Evolutionary conservation across 139 green algal genomes (phyloP).

Genomic region (Chlamydomonas eustigma): DNA sequence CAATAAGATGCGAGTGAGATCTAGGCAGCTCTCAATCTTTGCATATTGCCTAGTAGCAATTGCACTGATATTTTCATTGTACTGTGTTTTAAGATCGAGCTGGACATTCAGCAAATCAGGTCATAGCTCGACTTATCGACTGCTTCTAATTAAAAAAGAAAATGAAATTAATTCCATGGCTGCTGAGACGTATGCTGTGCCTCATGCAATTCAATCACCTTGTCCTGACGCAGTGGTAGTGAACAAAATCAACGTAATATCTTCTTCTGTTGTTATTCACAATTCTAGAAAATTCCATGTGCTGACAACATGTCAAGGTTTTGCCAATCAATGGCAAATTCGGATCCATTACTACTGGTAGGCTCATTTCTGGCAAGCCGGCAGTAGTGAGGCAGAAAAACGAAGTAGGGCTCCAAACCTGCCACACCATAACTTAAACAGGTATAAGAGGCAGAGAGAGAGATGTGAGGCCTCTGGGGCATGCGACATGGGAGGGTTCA

Average conservation of each 20-base stretch:
- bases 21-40: neutral
- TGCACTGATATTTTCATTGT: neutral
- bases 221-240: neutral
- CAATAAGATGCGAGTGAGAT: neutral
- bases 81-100: neutral
- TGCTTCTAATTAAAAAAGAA: no score
- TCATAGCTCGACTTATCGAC: no score
- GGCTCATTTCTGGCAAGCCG: no score
- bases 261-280: neutral
- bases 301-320: constrained; percentile 69
- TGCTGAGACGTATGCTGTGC: no score
- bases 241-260: neutral
- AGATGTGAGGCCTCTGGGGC: neutral
- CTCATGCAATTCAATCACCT: neutral
- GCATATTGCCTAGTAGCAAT: neutral
- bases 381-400: no score
- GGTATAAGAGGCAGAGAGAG: constrained; percentile 19
- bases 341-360: constrained; percentile 39
- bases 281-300: constrained; percentile 61
- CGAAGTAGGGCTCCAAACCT: no score
- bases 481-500: constrained; percentile 82
- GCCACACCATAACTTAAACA: no score
- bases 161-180: no score
- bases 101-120: neutral
- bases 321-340: constrained; percentile 69